Evolutionary conservation across 768 basidiomycete species (phyloP).

Genomic region (Mycena sanguinolenta): DNA sequence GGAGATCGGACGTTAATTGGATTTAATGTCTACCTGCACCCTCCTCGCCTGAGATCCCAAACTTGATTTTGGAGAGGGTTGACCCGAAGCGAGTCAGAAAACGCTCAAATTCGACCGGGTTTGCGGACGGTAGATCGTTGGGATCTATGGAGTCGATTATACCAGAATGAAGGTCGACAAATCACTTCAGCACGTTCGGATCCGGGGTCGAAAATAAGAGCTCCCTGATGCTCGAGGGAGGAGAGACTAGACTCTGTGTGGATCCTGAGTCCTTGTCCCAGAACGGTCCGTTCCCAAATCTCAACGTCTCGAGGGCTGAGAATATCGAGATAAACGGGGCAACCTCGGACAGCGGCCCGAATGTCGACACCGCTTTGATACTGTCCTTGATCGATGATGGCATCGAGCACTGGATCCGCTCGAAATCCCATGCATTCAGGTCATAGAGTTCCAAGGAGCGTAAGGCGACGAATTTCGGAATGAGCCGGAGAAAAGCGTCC

Average conservation of each 20-base stretch:
- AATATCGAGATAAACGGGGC: neutral
- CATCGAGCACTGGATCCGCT: neutral
- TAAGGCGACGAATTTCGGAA: constrained; percentile 11
- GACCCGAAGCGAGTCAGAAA: constrained; percentile 1
- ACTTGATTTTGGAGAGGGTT: neutral
- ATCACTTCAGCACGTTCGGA: constrained; percentile 9
- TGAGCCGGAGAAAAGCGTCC: neutral
- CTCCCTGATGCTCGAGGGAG: neutral
- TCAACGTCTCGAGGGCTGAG: neutral
- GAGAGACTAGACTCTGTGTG: neutral
- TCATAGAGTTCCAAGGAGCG: neutral
- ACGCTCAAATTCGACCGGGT: neutral
- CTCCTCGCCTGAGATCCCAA: too few species aligned
- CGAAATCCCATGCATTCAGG: neutral
- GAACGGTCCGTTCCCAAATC: neutral
- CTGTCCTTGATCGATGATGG: neutral
- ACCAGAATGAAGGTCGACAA: constrained; percentile 9
- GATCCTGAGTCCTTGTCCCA: neutral
- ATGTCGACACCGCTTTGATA: constrained; percentile 1
- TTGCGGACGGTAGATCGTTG: neutral
- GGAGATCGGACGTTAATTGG: neutral
- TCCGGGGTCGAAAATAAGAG: neutral
- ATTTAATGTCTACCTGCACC: neutral
- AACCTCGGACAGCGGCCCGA: neutral
- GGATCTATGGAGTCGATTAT: constrained; percentile 8